A percentile compares a stretch with the other conserved stretches of the same genome.
Conservation (phyloP, 164 flowering plant species). For the Protea cynaroides region DNA sequence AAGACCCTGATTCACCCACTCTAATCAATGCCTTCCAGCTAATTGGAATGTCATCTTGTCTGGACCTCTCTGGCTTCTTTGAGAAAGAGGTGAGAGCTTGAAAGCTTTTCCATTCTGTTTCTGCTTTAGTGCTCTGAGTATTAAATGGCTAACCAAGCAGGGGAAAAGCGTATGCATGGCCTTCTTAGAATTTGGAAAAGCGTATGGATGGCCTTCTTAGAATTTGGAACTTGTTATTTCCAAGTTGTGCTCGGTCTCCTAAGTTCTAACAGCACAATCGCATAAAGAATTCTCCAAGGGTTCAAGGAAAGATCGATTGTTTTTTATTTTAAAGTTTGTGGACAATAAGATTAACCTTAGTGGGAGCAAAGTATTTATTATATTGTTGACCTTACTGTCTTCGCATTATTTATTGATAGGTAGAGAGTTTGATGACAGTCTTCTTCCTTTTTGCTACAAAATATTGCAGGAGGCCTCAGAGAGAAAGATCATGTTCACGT, state of each 20-base stretch:
- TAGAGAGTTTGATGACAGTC: neutral
- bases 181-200: no score
- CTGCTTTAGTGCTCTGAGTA: no score
- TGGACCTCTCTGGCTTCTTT: constrained; percentile 95
- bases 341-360: neutral
- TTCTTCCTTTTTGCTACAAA: neutral
- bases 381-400: no score
- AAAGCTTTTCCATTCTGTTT: neutral
- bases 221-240: no score
- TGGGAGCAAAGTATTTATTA: no score
- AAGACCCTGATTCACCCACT: constrained; percentile 39
- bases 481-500: constrained; percentile 87
- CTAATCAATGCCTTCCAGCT: constrained; percentile 90
- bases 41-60: constrained; percentile 90
- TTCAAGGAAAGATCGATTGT: no score
- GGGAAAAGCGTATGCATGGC: no score
- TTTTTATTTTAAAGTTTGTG: neutral
- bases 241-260: no score
- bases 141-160: no score
- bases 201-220: no score
- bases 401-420: neutral
- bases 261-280: no score
- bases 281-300: no score
- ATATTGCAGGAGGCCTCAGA: constrained; percentile 72
- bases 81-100: constrained; percentile 74